Conservation (phyloP, 805 yeast genomes). For the Blastobotrys parvus region DNA sequence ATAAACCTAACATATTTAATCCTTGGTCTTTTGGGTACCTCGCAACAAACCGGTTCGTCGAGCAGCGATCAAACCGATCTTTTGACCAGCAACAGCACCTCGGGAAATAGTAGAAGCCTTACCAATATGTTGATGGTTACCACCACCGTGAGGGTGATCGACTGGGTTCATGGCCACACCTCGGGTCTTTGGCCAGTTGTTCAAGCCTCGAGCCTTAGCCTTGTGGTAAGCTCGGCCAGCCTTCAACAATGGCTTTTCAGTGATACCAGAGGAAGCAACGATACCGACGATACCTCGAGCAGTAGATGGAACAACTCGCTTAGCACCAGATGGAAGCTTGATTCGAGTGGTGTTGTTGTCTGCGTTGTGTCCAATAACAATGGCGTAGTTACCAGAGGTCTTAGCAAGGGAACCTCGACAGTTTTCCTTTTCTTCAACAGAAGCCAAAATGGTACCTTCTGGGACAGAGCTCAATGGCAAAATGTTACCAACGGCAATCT, state of each 20-base stretch:
- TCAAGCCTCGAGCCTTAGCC: conserved; percentile 92
- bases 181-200: conserved; percentile 99
- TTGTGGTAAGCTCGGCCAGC: conserved; percentile 99
- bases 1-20: conserved; percentile 32
- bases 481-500: conserved; percentile 88
- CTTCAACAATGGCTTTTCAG: conserved; percentile 98
- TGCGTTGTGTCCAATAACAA: conserved; percentile 98
- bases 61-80: conserved; percentile 99
- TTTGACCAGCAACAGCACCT: conserved; percentile 99
- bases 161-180: conserved; percentile 99
- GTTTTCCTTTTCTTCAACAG: conserved; percentile 98
- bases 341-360: conserved; percentile 99
- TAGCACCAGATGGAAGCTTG: conserved; percentile 98
- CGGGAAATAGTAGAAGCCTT: conserved; percentile 98
- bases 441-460: conserved; percentile 98
- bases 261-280: conserved; percentile 99
- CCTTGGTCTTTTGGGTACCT: conserved; percentile 95
- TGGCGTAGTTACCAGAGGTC: conserved; percentile 99
- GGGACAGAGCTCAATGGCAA: conserved; percentile 96
- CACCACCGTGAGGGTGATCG: conserved; percentile 99
- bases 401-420: conserved; percentile 99
- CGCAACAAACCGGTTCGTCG: conserved; percentile 99
- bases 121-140: conserved; percentile 99
- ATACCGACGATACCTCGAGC: conserved; percentile 99
- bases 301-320: conserved; percentile 88